Percentiles rank a stretch among this genome's conserved stretches.
These are phyloP conservation scores for Cetradonia linearis DNA, from an alignment of 495 filamentous ascomycete species.

Conservation along the genomic window DNA sequence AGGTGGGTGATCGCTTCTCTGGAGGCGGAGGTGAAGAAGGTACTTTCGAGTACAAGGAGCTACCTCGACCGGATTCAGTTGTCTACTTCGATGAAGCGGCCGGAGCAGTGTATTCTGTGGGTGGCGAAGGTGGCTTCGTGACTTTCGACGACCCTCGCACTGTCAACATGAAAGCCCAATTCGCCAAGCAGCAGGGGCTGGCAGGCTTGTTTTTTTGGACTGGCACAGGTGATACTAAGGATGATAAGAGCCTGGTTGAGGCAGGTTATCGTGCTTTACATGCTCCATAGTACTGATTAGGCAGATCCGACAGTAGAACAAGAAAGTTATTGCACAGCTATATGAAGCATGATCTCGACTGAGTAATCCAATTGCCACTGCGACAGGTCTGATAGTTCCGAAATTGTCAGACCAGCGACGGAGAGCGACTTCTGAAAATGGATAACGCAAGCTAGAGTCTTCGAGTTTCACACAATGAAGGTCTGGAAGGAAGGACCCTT, in stretches of 20 bases:
- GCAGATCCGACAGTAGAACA: background rate
- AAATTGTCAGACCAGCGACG: too few relatives aligned
- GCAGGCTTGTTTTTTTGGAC: slow-evolving; percentile 90
- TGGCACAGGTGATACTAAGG: slow-evolving; percentile 65
- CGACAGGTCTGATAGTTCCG: too few relatives aligned
- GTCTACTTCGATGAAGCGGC: slow-evolving; percentile 59
- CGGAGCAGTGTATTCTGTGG: slow-evolving; percentile 66
- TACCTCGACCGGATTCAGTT: slow-evolving; percentile 60
- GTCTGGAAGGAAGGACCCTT: background rate
- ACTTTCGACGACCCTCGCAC: slow-evolving; percentile 79
- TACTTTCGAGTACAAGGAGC: slow-evolving; percentile 68
- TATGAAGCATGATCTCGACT: background rate
- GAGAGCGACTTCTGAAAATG: too few relatives aligned
- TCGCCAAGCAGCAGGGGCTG: slow-evolving; percentile 62
- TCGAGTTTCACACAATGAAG: too few relatives aligned
- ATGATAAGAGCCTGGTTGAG: slow-evolving; percentile 60
- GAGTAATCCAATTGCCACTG: too few relatives aligned
- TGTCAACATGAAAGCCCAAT: slow-evolving; percentile 75
- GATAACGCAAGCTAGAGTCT: too few relatives aligned
- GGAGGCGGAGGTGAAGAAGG: slow-evolving; percentile 67
- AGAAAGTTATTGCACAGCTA: background rate
- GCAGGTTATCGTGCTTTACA: slow-evolving; percentile 37
- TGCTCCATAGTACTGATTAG: background rate
- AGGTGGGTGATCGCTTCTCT: slow-evolving; percentile 52
- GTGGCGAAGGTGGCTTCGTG: slow-evolving; percentile 79